phyloP scores from a whole-genome alignment of 495 filamentous ascomycete genomes.

The Evansstolkia leycettana region DNA sequence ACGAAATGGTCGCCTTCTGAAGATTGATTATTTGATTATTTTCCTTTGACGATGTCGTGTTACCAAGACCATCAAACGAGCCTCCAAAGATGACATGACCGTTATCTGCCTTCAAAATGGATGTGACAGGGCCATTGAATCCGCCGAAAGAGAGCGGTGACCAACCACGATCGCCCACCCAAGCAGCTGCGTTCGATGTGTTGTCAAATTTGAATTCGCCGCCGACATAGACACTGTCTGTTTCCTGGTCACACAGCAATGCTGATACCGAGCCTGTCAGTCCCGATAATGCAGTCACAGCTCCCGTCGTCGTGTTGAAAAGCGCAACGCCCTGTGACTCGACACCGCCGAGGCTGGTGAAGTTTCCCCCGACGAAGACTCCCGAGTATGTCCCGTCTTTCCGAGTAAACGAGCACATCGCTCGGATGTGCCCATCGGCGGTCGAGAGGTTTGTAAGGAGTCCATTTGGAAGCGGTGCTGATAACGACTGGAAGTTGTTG shows the following conservation, averaged over 20 bases:
- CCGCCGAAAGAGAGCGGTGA: conserved; percentile 79
- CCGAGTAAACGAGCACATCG: conserved; percentile 73
- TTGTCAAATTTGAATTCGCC: conserved; percentile 69
- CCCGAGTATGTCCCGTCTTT: conserved; percentile 55
- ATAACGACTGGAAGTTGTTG: conserved; percentile 71
- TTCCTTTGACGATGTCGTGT: conserved; percentile 49
- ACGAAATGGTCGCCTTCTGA: conserved; percentile 57
- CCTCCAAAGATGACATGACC: conserved; percentile 88
- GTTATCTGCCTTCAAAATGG: conserved; percentile 66
- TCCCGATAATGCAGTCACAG: conserved; percentile 60
- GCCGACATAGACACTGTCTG: conserved; percentile 79
- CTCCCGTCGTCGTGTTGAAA: conserved; percentile 56
- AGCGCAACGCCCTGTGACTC: conserved; percentile 70
- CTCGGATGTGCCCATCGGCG: conserved; percentile 70
- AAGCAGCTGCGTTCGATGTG: conserved; percentile 81
- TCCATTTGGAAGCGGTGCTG: conserved; percentile 77
- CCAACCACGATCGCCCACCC: conserved; percentile 60
- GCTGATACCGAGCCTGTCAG: conserved; percentile 70
- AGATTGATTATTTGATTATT: conserved; percentile 74
- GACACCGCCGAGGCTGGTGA: conserved; percentile 75
- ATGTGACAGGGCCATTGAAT: conserved; percentile 86
- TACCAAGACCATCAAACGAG: conserved; percentile 82
- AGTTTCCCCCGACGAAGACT: conserved; percentile 85
- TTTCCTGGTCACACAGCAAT: conserved; percentile 71
- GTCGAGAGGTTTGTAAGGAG: conserved; percentile 58